Percentiles rank a stretch among this genome's conserved stretches.
phyloP scores from a whole-genome alignment of 2,329 filamentous ascomycete species.

The Fusarium beomiforme region DNA sequence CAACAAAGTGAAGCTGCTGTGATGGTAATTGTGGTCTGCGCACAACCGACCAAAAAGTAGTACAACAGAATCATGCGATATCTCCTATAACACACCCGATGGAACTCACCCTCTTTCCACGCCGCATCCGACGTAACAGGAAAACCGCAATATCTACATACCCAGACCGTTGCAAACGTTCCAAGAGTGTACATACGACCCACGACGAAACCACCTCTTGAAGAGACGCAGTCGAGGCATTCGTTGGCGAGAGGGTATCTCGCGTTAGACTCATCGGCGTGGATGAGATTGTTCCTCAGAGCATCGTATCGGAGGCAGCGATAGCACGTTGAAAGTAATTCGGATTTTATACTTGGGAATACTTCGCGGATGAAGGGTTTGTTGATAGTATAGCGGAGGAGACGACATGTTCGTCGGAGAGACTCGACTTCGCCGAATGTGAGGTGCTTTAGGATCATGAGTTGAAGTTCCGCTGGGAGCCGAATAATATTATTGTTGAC shows the following conservation, averaged over 20 bases:
- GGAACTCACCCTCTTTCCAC: constrained; percentile 53
- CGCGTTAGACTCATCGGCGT: constrained; percentile 42
- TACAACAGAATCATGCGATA: constrained; percentile 51
- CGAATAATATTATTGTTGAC: constrained; percentile 41
- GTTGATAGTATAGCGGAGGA: constrained; percentile 49
- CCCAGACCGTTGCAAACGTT: constrained; percentile 48
- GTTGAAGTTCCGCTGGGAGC: constrained; percentile 55
- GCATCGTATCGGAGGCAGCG: constrained; percentile 51
- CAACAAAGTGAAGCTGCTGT: constrained; percentile 52
- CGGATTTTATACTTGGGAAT: constrained; percentile 47
- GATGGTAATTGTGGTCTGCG: constrained; percentile 51
- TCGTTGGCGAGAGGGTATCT: constrained; percentile 52
- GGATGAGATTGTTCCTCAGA: constrained; percentile 46
- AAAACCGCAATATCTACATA: constrained; percentile 58
- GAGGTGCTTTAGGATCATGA: constrained; percentile 53
- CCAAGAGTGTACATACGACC: constrained; percentile 52
- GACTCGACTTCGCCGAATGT: constrained; percentile 56
- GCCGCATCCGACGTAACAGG: constrained; percentile 47
- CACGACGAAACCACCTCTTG: constrained; percentile 48
- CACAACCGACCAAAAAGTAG: constrained; percentile 52
- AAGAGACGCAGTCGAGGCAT: constrained; percentile 53
- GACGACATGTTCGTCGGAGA: constrained; percentile 53
- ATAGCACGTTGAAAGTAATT: constrained; percentile 53
- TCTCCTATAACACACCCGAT: constrained; percentile 51
- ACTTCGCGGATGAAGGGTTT: constrained; percentile 49